Evolutionary conservation across 208 protist genomes (phyloP).

Genomic region (Trypanosoma cruzi): DNA sequence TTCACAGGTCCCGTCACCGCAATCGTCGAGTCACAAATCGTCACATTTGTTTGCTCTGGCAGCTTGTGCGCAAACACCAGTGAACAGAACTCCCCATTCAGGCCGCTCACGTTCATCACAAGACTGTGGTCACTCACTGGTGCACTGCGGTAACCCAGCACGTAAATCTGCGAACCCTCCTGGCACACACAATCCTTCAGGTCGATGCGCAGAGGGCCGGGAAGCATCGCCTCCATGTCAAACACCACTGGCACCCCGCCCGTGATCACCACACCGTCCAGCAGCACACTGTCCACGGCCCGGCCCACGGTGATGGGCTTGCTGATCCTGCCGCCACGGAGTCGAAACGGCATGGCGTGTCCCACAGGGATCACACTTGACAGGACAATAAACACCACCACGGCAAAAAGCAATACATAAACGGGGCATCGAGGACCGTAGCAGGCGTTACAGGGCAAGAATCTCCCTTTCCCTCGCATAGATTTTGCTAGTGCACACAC

Average conservation of each 20-base stretch:
- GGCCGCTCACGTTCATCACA: conserved; percentile 1
- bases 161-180: conserved; percentile 21
- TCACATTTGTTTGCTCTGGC: conserved; percentile 4
- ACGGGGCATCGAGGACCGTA: neutral
- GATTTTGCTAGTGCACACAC: neutral
- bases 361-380: neutral
- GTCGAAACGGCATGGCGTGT: conserved; percentile 11
- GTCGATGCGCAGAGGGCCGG: neutral
- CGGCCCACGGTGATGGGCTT: conserved; percentile 3
- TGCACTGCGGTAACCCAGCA: conserved; percentile 1
- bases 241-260: conserved; percentile 18
- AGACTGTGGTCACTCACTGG: conserved; percentile 8
- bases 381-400: conserved; percentile 1
- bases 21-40: conserved; percentile 9
- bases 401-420: neutral
- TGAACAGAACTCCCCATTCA: conserved; percentile 8
- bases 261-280: conserved; percentile 10
- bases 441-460: neutral
- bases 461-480: neutral
- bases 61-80: conserved; percentile 13
- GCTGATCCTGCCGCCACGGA: conserved; percentile 10
- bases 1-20: neutral
- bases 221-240: conserved; percentile 23
- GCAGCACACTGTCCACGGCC: conserved; percentile 16
- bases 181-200: conserved; percentile 19